A percentile compares a stretch with the other conserved stretches of the same genome.
These are phyloP conservation scores for Trametes cubensis DNA, from an alignment of 768 basidiomycete genomes.

Conservation along the genomic window DNA sequence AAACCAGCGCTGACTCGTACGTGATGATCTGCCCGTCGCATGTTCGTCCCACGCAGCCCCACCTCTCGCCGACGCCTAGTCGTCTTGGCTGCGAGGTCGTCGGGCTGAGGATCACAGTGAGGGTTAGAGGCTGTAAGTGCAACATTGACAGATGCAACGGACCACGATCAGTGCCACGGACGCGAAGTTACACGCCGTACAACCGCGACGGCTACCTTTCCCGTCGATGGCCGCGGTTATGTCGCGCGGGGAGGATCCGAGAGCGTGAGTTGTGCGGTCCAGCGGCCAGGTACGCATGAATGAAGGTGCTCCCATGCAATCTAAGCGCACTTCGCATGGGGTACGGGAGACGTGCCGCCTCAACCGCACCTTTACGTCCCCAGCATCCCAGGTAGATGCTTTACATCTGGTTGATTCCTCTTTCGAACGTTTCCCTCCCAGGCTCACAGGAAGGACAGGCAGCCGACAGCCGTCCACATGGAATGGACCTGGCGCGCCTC, in stretches of 20 bases:
- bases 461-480: neutral
- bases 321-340: too few relatives aligned
- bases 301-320: neutral
- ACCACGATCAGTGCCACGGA: too few relatives aligned
- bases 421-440: constrained; percentile 1
- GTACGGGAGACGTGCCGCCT: neutral
- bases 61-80: too few relatives aligned
- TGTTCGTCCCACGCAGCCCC: too few relatives aligned
- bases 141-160: too few relatives aligned
- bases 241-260: neutral
- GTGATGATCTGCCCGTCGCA: neutral
- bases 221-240: neutral
- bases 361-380: neutral
- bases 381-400: neutral
- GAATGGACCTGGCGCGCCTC: too few relatives aligned
- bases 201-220: neutral
- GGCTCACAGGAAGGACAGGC: neutral
- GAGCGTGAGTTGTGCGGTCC: neutral
- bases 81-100: too few relatives aligned
- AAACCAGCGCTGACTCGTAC: too few relatives aligned
- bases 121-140: too few relatives aligned
- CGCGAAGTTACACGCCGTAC: neutral
- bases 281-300: neutral
- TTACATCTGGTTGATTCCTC: neutral
- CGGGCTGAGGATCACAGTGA: too few relatives aligned